phyloP scores from a whole-genome alignment of 768 basidiomycete species.

The Termitomyces titanicus region DNA sequence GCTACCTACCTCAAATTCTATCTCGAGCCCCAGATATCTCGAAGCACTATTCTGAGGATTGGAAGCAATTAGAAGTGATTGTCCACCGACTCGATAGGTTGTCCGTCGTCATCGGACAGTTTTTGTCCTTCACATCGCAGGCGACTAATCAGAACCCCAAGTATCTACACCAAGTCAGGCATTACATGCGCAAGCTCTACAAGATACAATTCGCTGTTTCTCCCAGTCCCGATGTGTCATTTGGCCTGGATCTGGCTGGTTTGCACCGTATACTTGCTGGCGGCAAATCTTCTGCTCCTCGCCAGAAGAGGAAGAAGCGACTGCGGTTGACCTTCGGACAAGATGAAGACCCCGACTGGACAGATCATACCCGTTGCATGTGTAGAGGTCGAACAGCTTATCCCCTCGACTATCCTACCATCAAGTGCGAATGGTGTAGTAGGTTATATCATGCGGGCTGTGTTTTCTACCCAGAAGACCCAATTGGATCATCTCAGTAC shows the following conservation, averaged over 20 bases:
- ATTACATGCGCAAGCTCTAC: constrained; percentile 89
- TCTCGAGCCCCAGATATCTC: constrained; percentile 74
- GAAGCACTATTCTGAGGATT: constrained; percentile 74
- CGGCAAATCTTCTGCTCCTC: constrained; percentile 48
- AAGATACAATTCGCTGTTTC: constrained; percentile 88
- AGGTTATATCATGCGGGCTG: constrained; percentile 71
- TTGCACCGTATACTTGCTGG: constrained; percentile 78
- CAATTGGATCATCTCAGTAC: constrained; percentile 35
- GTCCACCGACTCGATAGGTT: constrained; percentile 78
- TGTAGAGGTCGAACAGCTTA: constrained; percentile 68
- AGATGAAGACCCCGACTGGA: constrained; percentile 70
- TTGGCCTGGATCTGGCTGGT: constrained; percentile 78
- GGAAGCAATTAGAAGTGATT: constrained; percentile 76
- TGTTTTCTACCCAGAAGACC: constrained; percentile 63
- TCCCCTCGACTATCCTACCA: constrained; percentile 55
- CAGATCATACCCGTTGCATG: constrained; percentile 75
- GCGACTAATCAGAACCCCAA: constrained; percentile 70
- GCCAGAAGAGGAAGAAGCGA: constrained; percentile 55
- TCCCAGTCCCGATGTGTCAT: constrained; percentile 76
- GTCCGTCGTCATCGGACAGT: constrained; percentile 72
- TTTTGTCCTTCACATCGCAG: constrained; percentile 68
- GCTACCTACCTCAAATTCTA: constrained; percentile 70
- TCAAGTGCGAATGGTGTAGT: constrained; percentile 65
- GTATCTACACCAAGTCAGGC: constrained; percentile 78
- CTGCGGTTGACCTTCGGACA: constrained; percentile 71